Evolutionary conservation across 2,329 filamentous ascomycete genomes (phyloP).

Genomic region (Blastomyces gilchristii): DNA sequence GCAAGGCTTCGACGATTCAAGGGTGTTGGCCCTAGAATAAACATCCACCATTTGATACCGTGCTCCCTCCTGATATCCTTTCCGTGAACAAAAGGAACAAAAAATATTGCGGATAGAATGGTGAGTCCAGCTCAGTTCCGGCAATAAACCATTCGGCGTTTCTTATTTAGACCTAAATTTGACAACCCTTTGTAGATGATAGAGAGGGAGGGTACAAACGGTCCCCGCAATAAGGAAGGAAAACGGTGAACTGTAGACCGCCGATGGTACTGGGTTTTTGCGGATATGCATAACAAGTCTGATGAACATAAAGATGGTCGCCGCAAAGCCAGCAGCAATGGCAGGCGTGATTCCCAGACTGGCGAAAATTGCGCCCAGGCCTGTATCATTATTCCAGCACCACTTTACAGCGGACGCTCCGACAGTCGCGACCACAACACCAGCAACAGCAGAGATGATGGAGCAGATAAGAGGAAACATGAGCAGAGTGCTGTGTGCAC

Average conservation of each 20-base stretch:
- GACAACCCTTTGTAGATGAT: conserved; percentile 76
- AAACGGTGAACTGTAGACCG: conserved; percentile 61
- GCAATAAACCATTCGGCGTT: conserved; percentile 56
- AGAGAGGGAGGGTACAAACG: conserved; percentile 60
- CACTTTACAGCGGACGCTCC: conserved; percentile 54
- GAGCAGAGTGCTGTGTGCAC: conserved; percentile 63
- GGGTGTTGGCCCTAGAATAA: conserved; percentile 54
- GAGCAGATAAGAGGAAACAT: conserved; percentile 64
- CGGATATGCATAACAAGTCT: conserved; percentile 61
- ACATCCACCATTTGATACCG: conserved; percentile 53
- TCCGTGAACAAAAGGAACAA: conserved; percentile 59
- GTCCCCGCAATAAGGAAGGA: conserved; percentile 69
- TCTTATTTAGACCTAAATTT: conserved; percentile 53
- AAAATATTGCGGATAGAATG: conserved; percentile 55
- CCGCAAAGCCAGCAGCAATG: conserved; percentile 55
- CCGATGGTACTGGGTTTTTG: conserved; percentile 61
- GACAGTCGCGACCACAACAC: conserved; percentile 58
- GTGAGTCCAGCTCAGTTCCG: conserved; percentile 49
- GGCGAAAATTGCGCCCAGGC: conserved; percentile 61
- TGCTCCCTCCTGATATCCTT: conserved; percentile 60
- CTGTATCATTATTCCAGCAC: conserved; percentile 60
- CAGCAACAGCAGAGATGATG: conserved; percentile 57
- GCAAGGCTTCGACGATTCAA: conserved; percentile 48
- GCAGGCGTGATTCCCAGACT: conserved; percentile 60
- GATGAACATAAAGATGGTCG: conserved; percentile 62